Evolutionary conservation across 176 grass and related monocot genomes (phyloP), one percentile per base, ranked within the genome.

Genomic region (Rhynchospora pubera): DNA sequence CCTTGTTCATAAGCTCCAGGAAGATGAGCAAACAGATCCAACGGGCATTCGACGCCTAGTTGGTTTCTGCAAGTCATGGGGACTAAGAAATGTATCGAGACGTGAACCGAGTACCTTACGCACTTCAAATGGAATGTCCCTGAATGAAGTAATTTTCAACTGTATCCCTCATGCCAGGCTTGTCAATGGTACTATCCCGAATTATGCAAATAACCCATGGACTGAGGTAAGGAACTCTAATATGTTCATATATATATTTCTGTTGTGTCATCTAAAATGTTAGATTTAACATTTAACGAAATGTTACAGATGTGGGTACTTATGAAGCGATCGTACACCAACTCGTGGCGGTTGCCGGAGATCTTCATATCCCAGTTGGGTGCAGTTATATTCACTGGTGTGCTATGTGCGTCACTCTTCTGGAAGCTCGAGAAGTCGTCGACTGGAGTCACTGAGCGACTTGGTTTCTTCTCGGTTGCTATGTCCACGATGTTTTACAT

Each of bases 401-500:
- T 91, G 23, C 88, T 98, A 43, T 89, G 84, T 28, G 88, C 88
- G 0, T 92, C 95, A 0, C 52, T 98, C 15, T 98, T 94, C 62
- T 87, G 84, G 79, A 82, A 67, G 39, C 89, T 98, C 47, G 65
- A 81, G 2, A 78, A 9, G 57, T 58, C 63, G 5, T 85, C 77
- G 47, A 81, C 59, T 43, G 43, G 70, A 8, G 92, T 90, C 8
- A 87, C 84, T 26, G 94, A 93, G 69, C 90, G 89, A 34, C 89
- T 94, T 32, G 91, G 89, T 82, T 94, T 98, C 90, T 98, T 92
- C 82, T 89, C 89, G 34, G 80, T 93, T 52, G 73, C 95, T 0
- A 83, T 94, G 14, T 91, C 90, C 67, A 91, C 94, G 16, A 85
- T 98, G 74, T 93, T 98, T 85, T 98, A 91, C 79, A 94, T 91